Conservation (phyloP, 345 rosid genomes). For the Crucihimalaya himalaica region DNA sequence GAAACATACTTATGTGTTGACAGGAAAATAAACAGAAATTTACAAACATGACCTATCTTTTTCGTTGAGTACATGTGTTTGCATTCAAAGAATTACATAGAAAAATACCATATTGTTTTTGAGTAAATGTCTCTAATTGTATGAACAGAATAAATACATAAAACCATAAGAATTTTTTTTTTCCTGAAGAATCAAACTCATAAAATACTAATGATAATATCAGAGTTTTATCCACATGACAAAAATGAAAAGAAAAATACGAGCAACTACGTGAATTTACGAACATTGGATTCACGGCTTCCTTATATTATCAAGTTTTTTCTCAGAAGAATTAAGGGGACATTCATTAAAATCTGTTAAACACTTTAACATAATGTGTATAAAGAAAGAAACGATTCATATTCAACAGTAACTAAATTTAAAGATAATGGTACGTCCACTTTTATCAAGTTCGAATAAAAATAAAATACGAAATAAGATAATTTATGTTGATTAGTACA, state of each 20-base stretch:
- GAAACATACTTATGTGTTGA: constrained; percentile 15
- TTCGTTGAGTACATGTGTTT: constrained; percentile 15
- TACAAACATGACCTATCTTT: constrained; percentile 14
- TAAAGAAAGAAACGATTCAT: background rate
- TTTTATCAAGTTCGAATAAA: background rate
- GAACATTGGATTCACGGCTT: no score
- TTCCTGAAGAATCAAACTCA: no score
- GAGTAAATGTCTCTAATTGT: background rate
- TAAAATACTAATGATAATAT: no score
- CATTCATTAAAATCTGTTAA: background rate
- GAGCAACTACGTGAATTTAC: no score
- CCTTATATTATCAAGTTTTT: no score
- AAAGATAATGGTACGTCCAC: background rate
- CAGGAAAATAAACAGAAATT: background rate
- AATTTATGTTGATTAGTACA: background rate
- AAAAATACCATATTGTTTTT: background rate
- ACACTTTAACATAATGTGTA: background rate
- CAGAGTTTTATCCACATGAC: no score
- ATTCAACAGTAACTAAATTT: background rate
- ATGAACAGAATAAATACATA: background rate
- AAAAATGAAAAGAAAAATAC: no score
- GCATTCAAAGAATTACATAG: background rate
- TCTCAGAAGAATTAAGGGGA: no score
- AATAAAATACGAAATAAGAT: background rate
- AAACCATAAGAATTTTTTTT: no score